Evolutionary conservation across 192 early-diverging fungal species (phyloP), one percentile per base, ranked within the genome.

Genomic region (Chytriomyces sp.): DNA sequence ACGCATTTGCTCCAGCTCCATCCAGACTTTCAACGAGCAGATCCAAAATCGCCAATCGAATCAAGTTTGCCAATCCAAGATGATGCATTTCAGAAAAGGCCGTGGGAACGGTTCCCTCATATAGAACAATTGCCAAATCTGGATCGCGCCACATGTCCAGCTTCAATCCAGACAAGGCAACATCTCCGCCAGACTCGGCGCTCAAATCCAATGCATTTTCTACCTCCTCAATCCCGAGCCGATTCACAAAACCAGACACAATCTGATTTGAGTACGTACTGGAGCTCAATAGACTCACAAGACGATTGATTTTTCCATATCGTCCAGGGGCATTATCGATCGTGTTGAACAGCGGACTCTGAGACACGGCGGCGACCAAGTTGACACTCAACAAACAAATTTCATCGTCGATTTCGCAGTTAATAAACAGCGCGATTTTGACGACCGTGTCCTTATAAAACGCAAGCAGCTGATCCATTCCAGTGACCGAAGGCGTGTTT

Each of bases 11-110:
- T 67, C 84, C 83, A 6, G 81, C 68, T 1, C 82, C 79, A 7
- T 80, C 73, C 8, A 94, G 65, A 80, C 96, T 98, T 18, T 88
- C 88, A 13, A 97, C 78, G 50, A 99, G 82, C 67, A 98, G 80
- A 61, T 97, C 93, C 59, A 98, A 81, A 50, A 97, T 93, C 6
- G 94, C 92, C 50, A 95, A 82, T 0, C 93, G 91, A 26, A 97
- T 86, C 44, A 90, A 69, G 80, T 89, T 89, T 18, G 80, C 77
- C 35, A 87, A 50, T 7, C 84, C 84, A 59, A 78, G 71, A 66
- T 47, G 23, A 13, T 61, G 45, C 48, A 35, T 45, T 47, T 16
- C 7, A 26, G 47, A 26, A 18, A 11, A 23, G 7, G 8, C n/a
- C 2, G 46, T 45, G 5, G 71, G 50, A 5, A 47, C 59, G 11